Conservation (phyloP, 306 rosid genomes). For the Rubus parviflorus region DNA sequence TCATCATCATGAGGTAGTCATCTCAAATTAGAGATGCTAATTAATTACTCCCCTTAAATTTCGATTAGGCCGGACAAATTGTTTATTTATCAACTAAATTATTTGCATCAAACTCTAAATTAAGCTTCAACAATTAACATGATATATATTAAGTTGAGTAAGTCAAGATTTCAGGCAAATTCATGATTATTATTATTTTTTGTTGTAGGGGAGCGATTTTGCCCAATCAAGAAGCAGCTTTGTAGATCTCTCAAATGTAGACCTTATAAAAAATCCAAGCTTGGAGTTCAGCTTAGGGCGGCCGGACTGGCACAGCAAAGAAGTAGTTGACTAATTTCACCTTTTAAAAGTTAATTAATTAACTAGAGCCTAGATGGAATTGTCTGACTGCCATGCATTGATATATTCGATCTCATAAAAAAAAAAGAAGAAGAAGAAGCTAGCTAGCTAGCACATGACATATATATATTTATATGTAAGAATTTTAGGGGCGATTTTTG, state of each 20-base stretch:
- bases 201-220: conserved; percentile 43
- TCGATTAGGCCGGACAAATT: not conserved
- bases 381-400: not conserved
- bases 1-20: conserved; percentile 37
- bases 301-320: conserved; percentile 45
- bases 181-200: not conserved
- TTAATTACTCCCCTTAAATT: not conserved
- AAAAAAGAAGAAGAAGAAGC: not conserved
- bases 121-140: too few species aligned
- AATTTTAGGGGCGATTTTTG: not conserved
- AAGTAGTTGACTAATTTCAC: conserved; percentile 35
- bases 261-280: conserved; percentile 47
- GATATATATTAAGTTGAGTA: too few species aligned
- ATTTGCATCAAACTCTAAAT: not conserved
- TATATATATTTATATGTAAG: not conserved
- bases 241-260: conserved; percentile 34
- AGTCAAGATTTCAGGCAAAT: not conserved
- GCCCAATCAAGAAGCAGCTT: conserved; percentile 42
- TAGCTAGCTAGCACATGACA: not conserved
- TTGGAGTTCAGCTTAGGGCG: conserved; percentile 76
- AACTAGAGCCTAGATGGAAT: conserved; percentile 1
- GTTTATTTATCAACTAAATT: not conserved
- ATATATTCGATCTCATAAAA: not conserved
- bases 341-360: not conserved
- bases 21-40: conserved; percentile 10